These are phyloP conservation scores for Gynandropsis gynandra DNA, from an alignment of 345 rosid species.

Conservation along the genomic window DNA sequence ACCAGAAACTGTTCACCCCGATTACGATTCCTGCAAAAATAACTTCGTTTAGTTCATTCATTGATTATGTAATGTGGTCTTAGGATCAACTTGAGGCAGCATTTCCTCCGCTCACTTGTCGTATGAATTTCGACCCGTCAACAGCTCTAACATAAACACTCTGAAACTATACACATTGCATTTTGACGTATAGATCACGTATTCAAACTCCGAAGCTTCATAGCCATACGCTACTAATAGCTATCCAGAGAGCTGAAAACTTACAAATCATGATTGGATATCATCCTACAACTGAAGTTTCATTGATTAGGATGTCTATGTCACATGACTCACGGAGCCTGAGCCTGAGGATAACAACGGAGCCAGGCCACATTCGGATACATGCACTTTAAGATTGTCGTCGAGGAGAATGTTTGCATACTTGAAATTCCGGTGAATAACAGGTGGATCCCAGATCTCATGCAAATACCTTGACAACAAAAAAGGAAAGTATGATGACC, in stretches of 20 bases:
- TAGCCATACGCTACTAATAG: conserved; percentile 67
- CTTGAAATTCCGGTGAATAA: conserved; percentile 87
- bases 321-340: conserved; percentile 90
- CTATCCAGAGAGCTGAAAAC: conserved; percentile 84
- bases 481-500: conserved; percentile 3
- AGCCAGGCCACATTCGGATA: conserved; percentile 93
- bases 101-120: conserved; percentile 78
- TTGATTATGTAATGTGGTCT: neutral
- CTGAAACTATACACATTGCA: conserved; percentile 98
- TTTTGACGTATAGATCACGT: conserved; percentile 72
- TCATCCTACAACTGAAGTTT: conserved; percentile 1
- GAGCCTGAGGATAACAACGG: conserved; percentile 74
- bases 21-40: conserved; percentile 46
- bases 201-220: conserved; percentile 96
- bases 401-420: conserved; percentile 78
- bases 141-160: conserved; percentile 91
- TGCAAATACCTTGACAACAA: conserved; percentile 70
- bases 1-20: conserved; percentile 91
- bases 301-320: conserved; percentile 15
- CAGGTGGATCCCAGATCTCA: conserved; percentile 82
- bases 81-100: no score
- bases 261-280: conserved; percentile 18
- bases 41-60: no score
- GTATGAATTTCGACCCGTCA: conserved; percentile 82
- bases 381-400: conserved; percentile 64